Conservation (phyloP, 2,329 filamentous ascomycete species). For the Epichloe coenophiala region DNA sequence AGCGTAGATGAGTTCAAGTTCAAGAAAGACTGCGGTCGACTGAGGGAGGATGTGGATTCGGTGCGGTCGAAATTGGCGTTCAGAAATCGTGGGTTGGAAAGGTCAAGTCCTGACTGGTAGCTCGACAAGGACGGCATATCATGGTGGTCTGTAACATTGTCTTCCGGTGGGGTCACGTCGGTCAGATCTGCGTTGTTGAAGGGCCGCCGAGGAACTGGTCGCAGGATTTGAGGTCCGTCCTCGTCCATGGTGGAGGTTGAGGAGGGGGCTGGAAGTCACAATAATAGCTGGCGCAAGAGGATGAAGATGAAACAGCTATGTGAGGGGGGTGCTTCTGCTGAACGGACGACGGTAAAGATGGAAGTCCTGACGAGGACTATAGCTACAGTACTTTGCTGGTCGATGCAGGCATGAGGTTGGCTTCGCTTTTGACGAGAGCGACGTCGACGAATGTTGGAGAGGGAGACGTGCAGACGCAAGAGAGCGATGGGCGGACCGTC, state of each 20-base stretch:
- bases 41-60: conserved; percentile 29
- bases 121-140: conserved; percentile 11
- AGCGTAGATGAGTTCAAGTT: conserved; percentile 85
- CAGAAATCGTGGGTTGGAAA: conserved; percentile 21
- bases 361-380: too few species aligned
- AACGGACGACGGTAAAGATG: too few species aligned
- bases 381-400: too few species aligned
- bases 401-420: too few species aligned
- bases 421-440: too few species aligned
- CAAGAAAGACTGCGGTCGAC: conserved; percentile 62
- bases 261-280: background rate
- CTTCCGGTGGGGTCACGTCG: conserved; percentile 30
- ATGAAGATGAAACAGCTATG: background rate
- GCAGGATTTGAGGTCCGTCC: conserved; percentile 42
- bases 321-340: background rate
- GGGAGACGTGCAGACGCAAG: background rate
- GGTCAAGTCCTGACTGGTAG: conserved; percentile 12
- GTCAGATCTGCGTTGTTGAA: conserved; percentile 44
- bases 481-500: background rate
- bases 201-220: conserved; percentile 58
- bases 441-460: too few species aligned
- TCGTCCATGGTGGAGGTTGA: conserved; percentile 20
- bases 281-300: background rate
- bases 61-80: conserved; percentile 31
- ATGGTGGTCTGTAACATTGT: conserved; percentile 17